Evolutionary conservation across 2,329 filamentous ascomycete species (phyloP), one percentile per base, ranked within the genome.

Genomic region (Pleoardoris graminearum): DNA sequence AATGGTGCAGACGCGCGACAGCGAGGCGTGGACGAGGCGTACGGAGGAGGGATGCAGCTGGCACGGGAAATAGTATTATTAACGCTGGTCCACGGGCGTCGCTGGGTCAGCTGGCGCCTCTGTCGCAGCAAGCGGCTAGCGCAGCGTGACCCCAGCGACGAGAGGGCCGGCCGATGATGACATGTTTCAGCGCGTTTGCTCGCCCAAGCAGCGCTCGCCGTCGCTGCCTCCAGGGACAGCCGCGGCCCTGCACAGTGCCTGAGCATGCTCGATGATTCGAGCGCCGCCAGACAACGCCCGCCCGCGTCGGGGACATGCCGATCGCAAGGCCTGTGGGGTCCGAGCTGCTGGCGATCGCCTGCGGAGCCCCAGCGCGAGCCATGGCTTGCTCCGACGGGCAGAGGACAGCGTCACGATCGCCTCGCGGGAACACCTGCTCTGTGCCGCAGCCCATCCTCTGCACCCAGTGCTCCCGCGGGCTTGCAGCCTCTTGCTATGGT

Each of bases 241-340:
- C 23, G 29, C 7, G 19, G 5, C 14, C 27, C 14, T 42, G 37
- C 16, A 29, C 30, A 39, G 55, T 58, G 43, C 55, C 55, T 58
- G 55, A 50, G 33, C 39, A 46, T 19, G 22, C 32, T n/a, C 29
- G 43, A 32, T 54, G 54, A 51, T 57, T 58, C 47, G 55, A 53
- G 48, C 45, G 50, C 54, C 39, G 30, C 51, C 36, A 50, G 29
- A 36, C 48, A 36, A 42, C 27, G 17, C 38, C 46, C 47, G 42
- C 27, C 51, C 50, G 47, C 55, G 57, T 60, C 59, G 48, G 60
- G 48, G 51, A 46, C 51, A 51, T 54, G 59, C 62, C 63, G 63
- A 67, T 66, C 54, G 21, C 50, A 57, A 49, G 42, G 53, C 51
- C 54, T 58, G 61, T 58, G 53, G 54, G 32, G 49, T 14, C 46